phyloP scores from a whole-genome alignment of 352 stramenopile genomes.

The Globisporangium megalacanthum region DNA sequence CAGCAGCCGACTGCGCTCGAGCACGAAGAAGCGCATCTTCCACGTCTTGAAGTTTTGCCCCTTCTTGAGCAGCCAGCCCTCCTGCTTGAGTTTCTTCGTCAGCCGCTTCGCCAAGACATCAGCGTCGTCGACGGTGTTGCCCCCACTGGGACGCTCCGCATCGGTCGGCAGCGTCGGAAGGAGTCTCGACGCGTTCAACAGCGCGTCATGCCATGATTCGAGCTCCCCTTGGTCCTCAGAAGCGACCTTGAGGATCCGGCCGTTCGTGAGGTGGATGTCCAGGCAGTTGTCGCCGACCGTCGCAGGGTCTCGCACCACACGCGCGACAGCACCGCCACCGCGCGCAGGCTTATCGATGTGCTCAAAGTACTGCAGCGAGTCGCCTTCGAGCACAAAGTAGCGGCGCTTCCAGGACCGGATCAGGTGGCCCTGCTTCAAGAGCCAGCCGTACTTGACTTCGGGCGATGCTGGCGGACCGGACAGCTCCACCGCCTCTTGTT shows the following conservation, averaged over 20 bases:
- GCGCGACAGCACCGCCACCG: constrained; percentile 38
- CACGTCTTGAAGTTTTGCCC: constrained; percentile 80
- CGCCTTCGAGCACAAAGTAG: constrained; percentile 59
- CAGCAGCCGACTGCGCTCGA: constrained; percentile 52
- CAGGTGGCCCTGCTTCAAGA: constrained; percentile 45
- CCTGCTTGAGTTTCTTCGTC: constrained; percentile 7
- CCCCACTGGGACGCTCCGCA: not conserved
- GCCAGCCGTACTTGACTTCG: constrained; percentile 44
- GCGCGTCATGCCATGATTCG: constrained; percentile 39
- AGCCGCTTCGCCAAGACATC: not conserved
- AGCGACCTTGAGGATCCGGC: constrained; percentile 40
- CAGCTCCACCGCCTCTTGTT: not conserved
- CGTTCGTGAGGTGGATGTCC: constrained; percentile 39
- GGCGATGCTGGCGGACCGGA: not conserved
- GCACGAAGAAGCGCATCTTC: constrained; percentile 77
- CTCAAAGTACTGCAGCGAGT: constrained; percentile 48
- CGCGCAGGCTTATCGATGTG: constrained; percentile 31
- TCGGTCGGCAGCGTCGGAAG: not conserved
- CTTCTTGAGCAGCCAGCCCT: constrained; percentile 77
- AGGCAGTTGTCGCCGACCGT: constrained; percentile 24
- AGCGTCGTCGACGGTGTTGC: constrained; percentile 16
- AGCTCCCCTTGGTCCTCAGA: constrained; percentile 38
- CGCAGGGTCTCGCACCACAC: constrained; percentile 30
- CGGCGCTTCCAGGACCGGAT: constrained; percentile 55
- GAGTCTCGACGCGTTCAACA: constrained; percentile 19